Base-by-base conservation (phyloP, 768 basidiomycete genomes). In the Hortiboletus flavorubellus region DNA sequence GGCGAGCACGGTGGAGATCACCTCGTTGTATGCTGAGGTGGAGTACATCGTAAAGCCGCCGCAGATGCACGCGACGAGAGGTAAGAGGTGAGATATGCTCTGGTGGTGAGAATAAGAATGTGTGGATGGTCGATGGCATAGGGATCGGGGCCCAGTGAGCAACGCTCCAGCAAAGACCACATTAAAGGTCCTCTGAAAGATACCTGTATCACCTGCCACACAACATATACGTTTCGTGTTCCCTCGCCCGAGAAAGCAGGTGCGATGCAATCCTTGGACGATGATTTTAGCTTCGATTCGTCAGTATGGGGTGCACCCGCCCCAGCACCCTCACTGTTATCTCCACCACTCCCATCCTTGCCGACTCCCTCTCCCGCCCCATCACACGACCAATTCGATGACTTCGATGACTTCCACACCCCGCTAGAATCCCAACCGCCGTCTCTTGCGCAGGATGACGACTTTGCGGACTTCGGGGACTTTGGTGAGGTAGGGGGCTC, bases 391-490 rank as follows among this genome's bases (percentile, higher is more conserved):
- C 70, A 71, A 37, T 75, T 80, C 61, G 80, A 85, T 53, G 82
- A 84, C 51, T 84, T 85, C 63, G 72, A 72, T 21, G 71, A 75
- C 55, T 77, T 80, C 51, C 78, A 79, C 62, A 78, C 69, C 80
- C 80, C 59, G 68, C 73, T 58, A 65, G 73, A 58, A 59, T 80
- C 81, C 34, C 74, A 76, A 30, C 79, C 75, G 1, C 68, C 71
- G 23, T 71, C 70, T 23, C 43, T 73, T 15, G 68, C 45, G 16
- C 71, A 68, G 14, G 86, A 89, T 44, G 92, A 91, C 61, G 89
- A 91, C 55, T 91, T 91, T 71, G 89, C 85, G 47, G 91, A 93
- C 61, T 93, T 93, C 71, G 91, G 87, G 16, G 93, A 93, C 65
- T 93, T 93, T 69, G 90, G 84, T 62, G 89, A 89, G 59, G 83